Evolutionary conservation across 2,329 filamentous ascomycete genomes (phyloP), one percentile per base, ranked within the genome.

Genomic region (Lecanosticta acicola): DNA sequence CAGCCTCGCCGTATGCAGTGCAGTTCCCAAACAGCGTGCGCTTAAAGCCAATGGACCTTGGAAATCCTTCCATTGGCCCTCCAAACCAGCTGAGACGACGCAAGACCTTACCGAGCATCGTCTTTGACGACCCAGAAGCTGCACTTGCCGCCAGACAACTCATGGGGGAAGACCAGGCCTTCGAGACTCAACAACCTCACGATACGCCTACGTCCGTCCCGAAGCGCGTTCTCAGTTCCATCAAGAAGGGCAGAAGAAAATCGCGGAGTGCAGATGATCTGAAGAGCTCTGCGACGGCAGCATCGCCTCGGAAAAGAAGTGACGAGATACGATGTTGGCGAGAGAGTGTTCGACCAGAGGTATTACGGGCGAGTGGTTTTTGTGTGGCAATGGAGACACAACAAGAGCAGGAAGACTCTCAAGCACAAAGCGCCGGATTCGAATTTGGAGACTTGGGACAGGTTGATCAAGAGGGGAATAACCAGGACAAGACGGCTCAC

Each of bases 241-340:
- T 46, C 34, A 54, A 51, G 39, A 58, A 57, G 39, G 37, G 54
- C 5, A 61, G 63, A 46, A 56, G 64, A 44, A 59, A 58, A 39
- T 67, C 65, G 26, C 48, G 64, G 41, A 67, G 64, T 45, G 58
- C 59, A 3, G 62, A 60, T 34, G 63, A 66, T 46, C 47, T 66
- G 34, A 54, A 51, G 20, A 43, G 41, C 8, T 36, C 53, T 4
- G 39, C 51, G 17, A 45, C 46, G 33, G 44, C 49, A 10, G 49
- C 52, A 19, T 41, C 56, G n/a, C 45, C 56, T 1, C 51, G 62
- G 19, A 61, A 66, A 43, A 58, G 61, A 41, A 65, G 58, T 40
- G 59, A 62, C 19, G 65, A 67, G 54, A 65, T 67, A 19, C 48
- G 57, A 29, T 63, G 59, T 40, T 66, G 64, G 65, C 55, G 64